Evolutionary conservation across 768 basidiomycete genomes (phyloP).

Genomic region (Cubamyces sp.): DNA sequence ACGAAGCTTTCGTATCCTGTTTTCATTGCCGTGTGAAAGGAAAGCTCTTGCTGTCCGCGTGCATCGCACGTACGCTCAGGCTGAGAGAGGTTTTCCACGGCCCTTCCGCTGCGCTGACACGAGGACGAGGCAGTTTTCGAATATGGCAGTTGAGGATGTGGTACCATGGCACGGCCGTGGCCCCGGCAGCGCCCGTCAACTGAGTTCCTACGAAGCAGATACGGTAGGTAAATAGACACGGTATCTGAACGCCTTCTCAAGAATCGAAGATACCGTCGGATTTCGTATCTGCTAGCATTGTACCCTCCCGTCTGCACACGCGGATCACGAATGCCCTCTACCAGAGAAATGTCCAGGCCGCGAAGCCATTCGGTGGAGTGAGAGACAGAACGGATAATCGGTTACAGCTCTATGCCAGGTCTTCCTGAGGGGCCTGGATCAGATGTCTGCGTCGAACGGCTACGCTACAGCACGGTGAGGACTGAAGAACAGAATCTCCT

Average conservation of each 20-base stretch:
- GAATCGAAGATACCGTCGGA: conserved; percentile 10
- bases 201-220: conserved; percentile 21
- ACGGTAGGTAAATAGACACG: conserved; percentile 23
- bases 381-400: background rate
- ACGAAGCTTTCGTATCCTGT: conserved; percentile 21
- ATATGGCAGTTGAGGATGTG: conserved; percentile 15
- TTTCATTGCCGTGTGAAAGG: conserved; percentile 22
- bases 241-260: conserved; percentile 10
- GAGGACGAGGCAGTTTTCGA: conserved; percentile 1
- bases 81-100: conserved; percentile 6
- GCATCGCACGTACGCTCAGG: conserved; percentile 7
- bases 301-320: background rate
- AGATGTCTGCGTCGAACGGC: background rate
- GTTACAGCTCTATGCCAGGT: background rate
- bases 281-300: background rate
- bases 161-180: conserved; percentile 13
- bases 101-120: background rate
- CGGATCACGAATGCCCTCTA: background rate
- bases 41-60: conserved; percentile 1
- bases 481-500: background rate
- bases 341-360: too few species aligned
- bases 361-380: too few species aligned
- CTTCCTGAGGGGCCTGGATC: too few species aligned
- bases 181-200: conserved; percentile 20
- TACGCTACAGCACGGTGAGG: background rate